Base-by-base conservation (phyloP, 495 filamentous ascomycete species). In the Podospora fimiseda region DNA sequence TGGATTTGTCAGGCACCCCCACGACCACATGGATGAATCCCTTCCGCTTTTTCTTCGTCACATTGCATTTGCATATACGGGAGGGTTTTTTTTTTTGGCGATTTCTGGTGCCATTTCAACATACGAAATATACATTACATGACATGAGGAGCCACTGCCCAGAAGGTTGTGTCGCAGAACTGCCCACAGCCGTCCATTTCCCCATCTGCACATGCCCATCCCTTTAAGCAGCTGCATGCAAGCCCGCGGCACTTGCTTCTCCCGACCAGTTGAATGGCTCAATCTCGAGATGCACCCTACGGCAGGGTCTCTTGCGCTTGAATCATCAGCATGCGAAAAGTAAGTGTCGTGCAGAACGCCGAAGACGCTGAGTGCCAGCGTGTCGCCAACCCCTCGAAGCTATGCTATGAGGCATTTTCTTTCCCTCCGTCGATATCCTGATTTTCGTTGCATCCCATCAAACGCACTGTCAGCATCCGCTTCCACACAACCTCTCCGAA, bases 361-460 rank as follows among this genome's bases (percentile, higher is more conserved):
- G 48, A 57, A 37, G 45, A 42, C 21, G 38, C 37, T 37, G 14
- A 42, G n/a, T 37, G 46, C 33, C 19, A 38, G 36, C 33, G 22
- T 15, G 20, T 48, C 22, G 13, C 18, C n/a, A 14, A 5, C 6
- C 47, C 11, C 16, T 30, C 33, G 14, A 14, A 47, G 43, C 37
- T 21, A 3, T 11, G 24, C 45, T 58, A 51, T 58, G 56, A 57
- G 55, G 55, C 50, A 57, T 57, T 57, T 57, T 57, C 50, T 36
- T 44, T 13, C 21, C 42, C 19, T 41, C 19, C 23, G 36, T 16
- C 23, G 13, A 21, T 27, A 21, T 50, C 23, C 8, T 19, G 22
- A 1, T 48, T 46, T 37, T 48, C 43, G 48, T 51, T 27, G 23
- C 43, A 30, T 52, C 19, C 48, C 39, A 13, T 41, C 44, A 18